Percentiles rank a stretch among this genome's conserved stretches.
These are phyloP conservation scores for Candida khao-thaluensis DNA, from an alignment of 805 yeast species.

Conservation along the genomic window DNA sequence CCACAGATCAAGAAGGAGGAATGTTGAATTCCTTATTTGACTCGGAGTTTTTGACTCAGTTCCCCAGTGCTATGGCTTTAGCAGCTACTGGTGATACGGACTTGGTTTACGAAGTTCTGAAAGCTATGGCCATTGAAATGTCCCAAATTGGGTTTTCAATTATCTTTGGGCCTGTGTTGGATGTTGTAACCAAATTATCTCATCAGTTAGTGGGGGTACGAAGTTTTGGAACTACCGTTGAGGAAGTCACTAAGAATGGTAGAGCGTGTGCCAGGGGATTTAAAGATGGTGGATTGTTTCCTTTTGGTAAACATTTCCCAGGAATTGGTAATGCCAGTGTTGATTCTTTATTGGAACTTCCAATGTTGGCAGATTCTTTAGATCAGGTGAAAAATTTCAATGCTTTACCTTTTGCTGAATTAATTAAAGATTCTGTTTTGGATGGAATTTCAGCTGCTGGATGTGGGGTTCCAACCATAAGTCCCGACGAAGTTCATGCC, in stretches of 20 bases:
- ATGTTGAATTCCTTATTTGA: slow-evolving; percentile 60
- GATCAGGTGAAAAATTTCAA: slow-evolving; percentile 52
- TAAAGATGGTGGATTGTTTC: slow-evolving; percentile 50
- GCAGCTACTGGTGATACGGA: slow-evolving; percentile 53
- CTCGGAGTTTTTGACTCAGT: slow-evolving; percentile 50
- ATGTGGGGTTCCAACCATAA: slow-evolving; percentile 60
- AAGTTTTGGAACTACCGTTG: slow-evolving; percentile 59
- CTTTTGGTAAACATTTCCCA: slow-evolving; percentile 65
- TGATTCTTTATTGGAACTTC: slow-evolving; percentile 55
- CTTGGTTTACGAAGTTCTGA: slow-evolving; percentile 50
- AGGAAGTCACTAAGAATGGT: slow-evolving; percentile 56
- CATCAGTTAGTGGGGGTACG: slow-evolving; percentile 60
- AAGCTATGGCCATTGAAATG: slow-evolving; percentile 54
- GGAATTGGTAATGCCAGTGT: slow-evolving; percentile 64
- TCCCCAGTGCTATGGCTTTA: slow-evolving; percentile 66
- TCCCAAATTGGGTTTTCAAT: slow-evolving; percentile 55
- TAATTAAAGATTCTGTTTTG: slow-evolving; percentile 43
- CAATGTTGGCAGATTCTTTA: slow-evolving; percentile 56
- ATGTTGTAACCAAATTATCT: slow-evolving; percentile 54
- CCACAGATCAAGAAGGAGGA: slow-evolving; percentile 64
- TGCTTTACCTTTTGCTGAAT: slow-evolving; percentile 49
- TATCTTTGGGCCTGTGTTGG: slow-evolving; percentile 61
- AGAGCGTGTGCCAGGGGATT: slow-evolving; percentile 53
- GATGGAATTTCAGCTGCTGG: slow-evolving; percentile 64
- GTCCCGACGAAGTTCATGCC: slow-evolving; percentile 62